A percentile compares a stretch with the other conserved stretches of the same genome.
These are phyloP conservation scores for Amylostereum areolatum DNA, from an alignment of 1,284 basidiomycete genomes.

Conservation along the genomic window DNA sequence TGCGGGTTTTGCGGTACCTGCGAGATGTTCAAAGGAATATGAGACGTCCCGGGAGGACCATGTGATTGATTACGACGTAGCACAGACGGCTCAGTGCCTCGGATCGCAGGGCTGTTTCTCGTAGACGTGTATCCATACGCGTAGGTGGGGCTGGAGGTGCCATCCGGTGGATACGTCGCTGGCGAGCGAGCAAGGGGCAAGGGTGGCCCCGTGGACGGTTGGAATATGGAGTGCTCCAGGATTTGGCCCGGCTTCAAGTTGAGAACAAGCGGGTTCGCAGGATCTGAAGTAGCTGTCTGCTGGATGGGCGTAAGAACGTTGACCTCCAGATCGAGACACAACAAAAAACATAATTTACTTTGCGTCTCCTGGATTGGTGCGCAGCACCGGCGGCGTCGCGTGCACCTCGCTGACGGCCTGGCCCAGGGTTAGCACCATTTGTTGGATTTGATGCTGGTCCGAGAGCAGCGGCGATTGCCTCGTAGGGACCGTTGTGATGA, in stretches of 20 bases:
- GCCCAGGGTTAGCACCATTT: no score
- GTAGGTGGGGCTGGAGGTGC: background rate
- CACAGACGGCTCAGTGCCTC: no score
- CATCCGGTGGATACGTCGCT: conserved; percentile 6
- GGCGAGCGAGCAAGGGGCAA: conserved; percentile 5
- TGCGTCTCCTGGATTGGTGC: no score
- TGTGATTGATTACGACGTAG: no score
- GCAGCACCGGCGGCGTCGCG: no score
- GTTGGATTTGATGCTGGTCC: background rate
- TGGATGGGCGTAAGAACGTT: no score
- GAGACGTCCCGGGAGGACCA: no score
- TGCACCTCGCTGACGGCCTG: no score
- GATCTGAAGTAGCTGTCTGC: background rate
- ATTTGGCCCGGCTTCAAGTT: conserved; percentile 51
- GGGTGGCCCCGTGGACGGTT: conserved; percentile 4
- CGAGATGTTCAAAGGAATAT: no score
- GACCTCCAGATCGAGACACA: no score
- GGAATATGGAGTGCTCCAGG: conserved; percentile 20
- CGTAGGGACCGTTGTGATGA: conserved; percentile 67
- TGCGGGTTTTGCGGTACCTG: no score
- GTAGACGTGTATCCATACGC: background rate
- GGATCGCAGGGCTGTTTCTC: background rate
- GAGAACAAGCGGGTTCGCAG: conserved; percentile 25
- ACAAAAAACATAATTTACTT: no score
- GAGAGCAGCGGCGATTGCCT: conserved; percentile 34